phyloP scores from a whole-genome alignment of 2,329 filamentous ascomycete genomes.

The Thermoascus crustaceus region DNA sequence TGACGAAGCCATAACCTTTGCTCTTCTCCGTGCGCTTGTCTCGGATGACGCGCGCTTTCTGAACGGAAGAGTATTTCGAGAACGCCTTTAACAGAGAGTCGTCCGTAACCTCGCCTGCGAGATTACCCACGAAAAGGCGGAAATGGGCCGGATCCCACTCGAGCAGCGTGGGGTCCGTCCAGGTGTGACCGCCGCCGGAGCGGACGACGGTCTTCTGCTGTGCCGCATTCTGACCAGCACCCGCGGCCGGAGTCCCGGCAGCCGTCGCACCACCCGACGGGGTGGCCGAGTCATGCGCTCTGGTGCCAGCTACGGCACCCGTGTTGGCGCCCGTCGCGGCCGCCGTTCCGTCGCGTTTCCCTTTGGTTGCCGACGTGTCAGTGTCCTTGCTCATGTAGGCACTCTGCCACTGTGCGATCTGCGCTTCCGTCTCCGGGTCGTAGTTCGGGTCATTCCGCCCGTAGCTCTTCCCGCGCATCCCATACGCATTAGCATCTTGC shows the following conservation, averaged over 20 bases:
- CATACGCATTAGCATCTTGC: constrained; percentile 29
- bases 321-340: constrained; percentile 39
- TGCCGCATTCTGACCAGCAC: constrained; percentile 33
- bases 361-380: constrained; percentile 24
- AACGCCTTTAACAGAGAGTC: constrained; percentile 94
- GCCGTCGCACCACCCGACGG: constrained; percentile 21
- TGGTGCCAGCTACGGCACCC: constrained; percentile 37
- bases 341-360: constrained; percentile 31
- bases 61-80: constrained; percentile 73
- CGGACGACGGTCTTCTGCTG: constrained; percentile 77
- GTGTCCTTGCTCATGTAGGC: constrained; percentile 66
- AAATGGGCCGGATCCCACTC: constrained; percentile 96
- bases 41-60: constrained; percentile 86
- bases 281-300: constrained; percentile 15
- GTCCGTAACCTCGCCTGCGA: constrained; percentile 95
- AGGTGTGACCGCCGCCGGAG: constrained; percentile 81
- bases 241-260: constrained; percentile 37
- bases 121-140: constrained; percentile 90
- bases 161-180: constrained; percentile 79
- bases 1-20: constrained; percentile 93
- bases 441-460: constrained; percentile 34
- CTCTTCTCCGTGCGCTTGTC: constrained; percentile 96
- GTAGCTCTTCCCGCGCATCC: constrained; percentile 29
- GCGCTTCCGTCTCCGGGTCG: constrained; percentile 77
- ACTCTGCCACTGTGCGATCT: constrained; percentile 92